Percentiles rank a stretch among this genome's conserved stretches.
phyloP scores from a whole-genome alignment of 2,329 filamentous ascomycete species.

The Tetracladium maxilliforme region DNA sequence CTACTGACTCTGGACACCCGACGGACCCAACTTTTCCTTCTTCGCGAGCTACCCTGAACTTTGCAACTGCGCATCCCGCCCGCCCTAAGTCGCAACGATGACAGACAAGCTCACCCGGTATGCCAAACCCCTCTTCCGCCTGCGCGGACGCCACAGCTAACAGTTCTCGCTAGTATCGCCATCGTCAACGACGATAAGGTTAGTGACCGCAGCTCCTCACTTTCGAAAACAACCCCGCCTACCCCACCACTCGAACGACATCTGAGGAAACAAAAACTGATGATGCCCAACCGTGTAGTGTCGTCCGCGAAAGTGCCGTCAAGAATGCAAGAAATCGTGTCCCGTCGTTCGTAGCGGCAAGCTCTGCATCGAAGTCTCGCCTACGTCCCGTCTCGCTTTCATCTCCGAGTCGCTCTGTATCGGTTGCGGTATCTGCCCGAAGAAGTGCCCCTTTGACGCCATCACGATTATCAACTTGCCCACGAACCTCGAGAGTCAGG shows the following conservation, averaged over 20 bases:
- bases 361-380: slow-evolving; percentile 86
- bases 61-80: slow-evolving; percentile 2
- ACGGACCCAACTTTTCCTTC: no score
- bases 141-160: slow-evolving; percentile 1
- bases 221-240: slow-evolving; percentile 20
- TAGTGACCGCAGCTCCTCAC: slow-evolving; percentile 19
- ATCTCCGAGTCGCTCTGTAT: slow-evolving; percentile 94
- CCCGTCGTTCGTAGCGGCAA: slow-evolving; percentile 95
- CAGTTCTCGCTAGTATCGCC: slow-evolving; percentile 56
- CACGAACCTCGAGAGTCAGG: slow-evolving; percentile 95
- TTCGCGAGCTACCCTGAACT: slow-evolving; percentile 1
- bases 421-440: slow-evolving; percentile 98
- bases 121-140: slow-evolving; percentile 13
- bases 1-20: no score
- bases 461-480: slow-evolving; percentile 99
- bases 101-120: slow-evolving; percentile 92
- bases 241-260: no score
- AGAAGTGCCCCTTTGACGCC: slow-evolving; percentile 96
- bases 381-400: slow-evolving; percentile 88
- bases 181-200: slow-evolving; percentile 99
- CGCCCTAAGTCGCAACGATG: slow-evolving; percentile 39
- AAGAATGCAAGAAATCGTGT: slow-evolving; percentile 98
- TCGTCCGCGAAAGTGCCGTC: slow-evolving; percentile 93
- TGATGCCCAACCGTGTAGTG: no score
- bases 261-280: no score